These are phyloP conservation scores for Didymella pomorum DNA, from an alignment of 2,329 filamentous ascomycete species.

Conservation along the genomic window DNA sequence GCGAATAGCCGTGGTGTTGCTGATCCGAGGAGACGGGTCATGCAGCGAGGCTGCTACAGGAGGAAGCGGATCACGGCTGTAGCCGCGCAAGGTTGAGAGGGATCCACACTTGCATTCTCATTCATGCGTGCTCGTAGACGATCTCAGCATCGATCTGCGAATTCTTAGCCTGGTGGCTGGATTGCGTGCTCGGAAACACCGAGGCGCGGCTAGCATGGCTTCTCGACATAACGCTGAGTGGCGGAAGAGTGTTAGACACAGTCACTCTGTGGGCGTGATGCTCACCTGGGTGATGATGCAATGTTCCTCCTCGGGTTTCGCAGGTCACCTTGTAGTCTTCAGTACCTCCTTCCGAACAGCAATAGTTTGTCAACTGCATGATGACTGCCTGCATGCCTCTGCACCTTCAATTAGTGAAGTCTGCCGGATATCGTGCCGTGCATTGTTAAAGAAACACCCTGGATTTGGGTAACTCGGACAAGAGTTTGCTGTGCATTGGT, in stretches of 20 bases:
- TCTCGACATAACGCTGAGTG: background rate
- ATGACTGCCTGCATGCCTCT: background rate
- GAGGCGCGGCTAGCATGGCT: background rate
- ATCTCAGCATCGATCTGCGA: background rate
- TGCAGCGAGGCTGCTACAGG: background rate
- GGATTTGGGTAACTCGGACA: background rate
- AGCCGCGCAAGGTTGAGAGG: background rate
- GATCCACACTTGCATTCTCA: background rate
- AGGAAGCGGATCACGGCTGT: background rate
- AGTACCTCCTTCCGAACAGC: background rate
- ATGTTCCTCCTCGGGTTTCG: too few relatives aligned
- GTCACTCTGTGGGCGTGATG: background rate
- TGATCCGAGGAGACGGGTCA: background rate
- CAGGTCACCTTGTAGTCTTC: background rate
- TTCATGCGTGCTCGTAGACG: background rate
- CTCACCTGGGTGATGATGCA: too few relatives aligned
- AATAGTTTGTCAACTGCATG: background rate
- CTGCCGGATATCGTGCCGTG: background rate
- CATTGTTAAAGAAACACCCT: background rate
- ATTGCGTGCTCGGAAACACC: background rate
- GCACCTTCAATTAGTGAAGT: background rate
- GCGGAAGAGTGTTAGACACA: background rate
- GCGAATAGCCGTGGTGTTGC: background rate
- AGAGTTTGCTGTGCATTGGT: background rate
- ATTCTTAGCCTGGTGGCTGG: background rate